Conservation (phyloP, 2,329 filamentous ascomycete species). For the Diplodia intermedia region DNA sequence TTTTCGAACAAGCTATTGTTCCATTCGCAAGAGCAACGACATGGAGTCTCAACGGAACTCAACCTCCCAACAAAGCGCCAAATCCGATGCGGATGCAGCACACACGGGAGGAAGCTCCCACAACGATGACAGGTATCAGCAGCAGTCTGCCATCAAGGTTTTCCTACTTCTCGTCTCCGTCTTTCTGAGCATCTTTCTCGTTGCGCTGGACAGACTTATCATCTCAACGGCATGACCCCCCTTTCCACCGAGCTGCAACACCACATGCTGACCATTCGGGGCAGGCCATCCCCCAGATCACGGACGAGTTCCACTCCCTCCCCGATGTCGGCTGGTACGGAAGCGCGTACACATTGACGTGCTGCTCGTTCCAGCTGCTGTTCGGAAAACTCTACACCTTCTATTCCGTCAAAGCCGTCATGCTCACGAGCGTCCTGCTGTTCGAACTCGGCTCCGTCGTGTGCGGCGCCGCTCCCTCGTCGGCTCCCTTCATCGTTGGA, state of each 20-base stretch:
- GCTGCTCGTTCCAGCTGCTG: constrained; percentile 54
- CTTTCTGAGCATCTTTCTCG: constrained; percentile 13
- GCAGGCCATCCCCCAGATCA: constrained; percentile 42
- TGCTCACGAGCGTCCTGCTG: constrained; percentile 45
- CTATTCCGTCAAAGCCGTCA: constrained; percentile 46
- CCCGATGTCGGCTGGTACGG: constrained; percentile 49
- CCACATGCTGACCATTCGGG: constrained; percentile 35
- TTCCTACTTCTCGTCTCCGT: constrained; percentile 5
- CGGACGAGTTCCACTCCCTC: constrained; percentile 40
- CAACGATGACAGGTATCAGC: not conserved
- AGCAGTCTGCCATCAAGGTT: not conserved
- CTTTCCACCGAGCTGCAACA: not conserved
- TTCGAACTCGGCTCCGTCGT: constrained; percentile 63
- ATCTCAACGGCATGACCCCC: not conserved
- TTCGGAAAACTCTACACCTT: constrained; percentile 57
- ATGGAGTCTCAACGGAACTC: not conserved
- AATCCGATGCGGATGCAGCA: not conserved
- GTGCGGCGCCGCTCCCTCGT: constrained; percentile 47
- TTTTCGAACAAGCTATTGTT: not conserved
- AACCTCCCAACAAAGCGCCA: not conserved
- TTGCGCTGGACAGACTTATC: constrained; percentile 7
- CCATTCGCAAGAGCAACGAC: not conserved
- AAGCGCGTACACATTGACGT: constrained; percentile 54
- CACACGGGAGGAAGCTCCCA: not conserved
- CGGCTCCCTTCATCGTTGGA: constrained; percentile 54